These are phyloP conservation scores for Komagataella kurtzmanii DNA, from an alignment of 805 yeast species.

Conservation along the genomic window DNA sequence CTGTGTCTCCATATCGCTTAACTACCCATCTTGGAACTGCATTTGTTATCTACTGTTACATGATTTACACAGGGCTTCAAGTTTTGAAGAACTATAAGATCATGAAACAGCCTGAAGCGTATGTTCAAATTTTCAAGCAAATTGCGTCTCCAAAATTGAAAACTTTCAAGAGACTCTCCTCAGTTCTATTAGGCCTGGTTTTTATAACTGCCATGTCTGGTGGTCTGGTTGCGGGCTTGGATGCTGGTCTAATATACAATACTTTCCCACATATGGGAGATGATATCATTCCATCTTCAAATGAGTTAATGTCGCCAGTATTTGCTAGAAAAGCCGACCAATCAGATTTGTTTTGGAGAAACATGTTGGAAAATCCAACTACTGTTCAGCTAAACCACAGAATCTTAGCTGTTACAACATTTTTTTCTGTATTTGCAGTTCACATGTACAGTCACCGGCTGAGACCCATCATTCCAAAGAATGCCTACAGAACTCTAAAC, in stretches of 20 bases:
- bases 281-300: conserved; percentile 50
- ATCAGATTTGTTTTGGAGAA: conserved; percentile 82
- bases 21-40: conserved; percentile 94
- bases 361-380: conserved; percentile 86
- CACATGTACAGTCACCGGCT: conserved; percentile 54
- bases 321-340: conserved; percentile 55
- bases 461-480: conserved; percentile 41
- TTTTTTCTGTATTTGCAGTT: conserved; percentile 52
- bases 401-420: conserved; percentile 70
- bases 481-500: conserved; percentile 43
- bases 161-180: conserved; percentile 40
- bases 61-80: conserved; percentile 83
- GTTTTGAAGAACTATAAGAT: conserved; percentile 64
- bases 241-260: conserved; percentile 93
- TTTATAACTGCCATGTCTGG: conserved; percentile 94
- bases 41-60: conserved; percentile 73
- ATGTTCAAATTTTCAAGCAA: conserved; percentile 37
- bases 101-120: conserved; percentile 48
- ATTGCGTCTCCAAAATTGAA: conserved; percentile 49
- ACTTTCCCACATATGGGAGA: conserved; percentile 95
- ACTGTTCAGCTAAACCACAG: conserved; percentile 92
- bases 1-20: conserved; percentile 89
- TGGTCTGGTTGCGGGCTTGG: conserved; percentile 95
- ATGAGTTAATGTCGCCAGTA: conserved; percentile 66
- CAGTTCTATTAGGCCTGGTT: conserved; percentile 51